These are phyloP conservation scores for Hanseniaspora lachancei DNA, from an alignment of 805 yeast species.

Conservation along the genomic window DNA sequence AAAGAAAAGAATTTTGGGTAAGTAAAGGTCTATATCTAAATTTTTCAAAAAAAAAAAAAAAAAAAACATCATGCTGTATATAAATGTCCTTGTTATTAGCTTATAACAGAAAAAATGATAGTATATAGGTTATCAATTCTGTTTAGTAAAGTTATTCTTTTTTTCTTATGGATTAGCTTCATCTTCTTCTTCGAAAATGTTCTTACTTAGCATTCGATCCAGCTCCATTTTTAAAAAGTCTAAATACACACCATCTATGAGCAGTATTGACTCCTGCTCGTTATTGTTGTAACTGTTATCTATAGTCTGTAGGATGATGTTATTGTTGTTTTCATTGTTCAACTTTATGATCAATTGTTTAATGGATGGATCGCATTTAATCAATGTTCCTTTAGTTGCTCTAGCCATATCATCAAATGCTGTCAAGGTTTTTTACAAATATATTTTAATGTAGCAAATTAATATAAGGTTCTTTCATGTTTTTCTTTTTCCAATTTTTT, in stretches of 20 bases:
- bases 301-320: slow-evolving; percentile 62
- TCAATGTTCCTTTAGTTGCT: slow-evolving; percentile 42
- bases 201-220: slow-evolving; percentile 61
- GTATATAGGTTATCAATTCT: neutral
- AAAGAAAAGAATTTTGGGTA: slow-evolving; percentile 26
- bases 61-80: neutral
- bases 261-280: slow-evolving; percentile 25
- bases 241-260: slow-evolving; percentile 67
- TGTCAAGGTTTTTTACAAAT: neutral
- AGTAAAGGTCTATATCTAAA: slow-evolving; percentile 2
- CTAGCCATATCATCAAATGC: slow-evolving; percentile 31
- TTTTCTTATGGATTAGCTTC: slow-evolving; percentile 7
- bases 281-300: slow-evolving; percentile 63
- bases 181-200: slow-evolving; percentile 72
- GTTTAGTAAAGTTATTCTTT: neutral
- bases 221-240: slow-evolving; percentile 65
- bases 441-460: neutral
- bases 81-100: neutral
- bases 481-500: too few species aligned
- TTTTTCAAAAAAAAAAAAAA: neutral
- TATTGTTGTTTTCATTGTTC: slow-evolving; percentile 54
- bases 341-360: slow-evolving; percentile 72
- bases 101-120: neutral
- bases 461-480: too few species aligned
- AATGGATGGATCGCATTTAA: slow-evolving; percentile 81